A percentile compares a stretch with the other conserved stretches of the same genome.
Conservation (phyloP, 306 rosid genomes). For the Parietaria judaica region DNA sequence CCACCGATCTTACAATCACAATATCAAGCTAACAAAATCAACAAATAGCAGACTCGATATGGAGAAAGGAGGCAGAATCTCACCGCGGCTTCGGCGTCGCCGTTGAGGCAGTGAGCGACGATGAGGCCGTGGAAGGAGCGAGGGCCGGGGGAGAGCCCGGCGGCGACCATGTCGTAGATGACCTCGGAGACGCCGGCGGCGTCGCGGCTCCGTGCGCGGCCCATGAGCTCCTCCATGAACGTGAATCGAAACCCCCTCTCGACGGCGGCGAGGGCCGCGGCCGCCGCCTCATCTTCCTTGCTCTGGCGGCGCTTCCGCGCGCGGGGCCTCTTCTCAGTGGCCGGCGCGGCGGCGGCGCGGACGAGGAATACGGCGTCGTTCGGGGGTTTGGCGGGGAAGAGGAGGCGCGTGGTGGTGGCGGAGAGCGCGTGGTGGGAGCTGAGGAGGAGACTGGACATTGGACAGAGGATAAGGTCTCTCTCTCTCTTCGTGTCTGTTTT, state of each 20-base stretch:
- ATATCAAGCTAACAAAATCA: no score
- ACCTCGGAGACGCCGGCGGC: conserved; percentile 57
- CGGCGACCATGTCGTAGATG: conserved; percentile 90
- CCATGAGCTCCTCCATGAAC: conserved; percentile 97
- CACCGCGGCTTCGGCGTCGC: conserved; percentile 72
- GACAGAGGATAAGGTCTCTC: neutral
- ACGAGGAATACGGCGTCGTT: conserved; percentile 20
- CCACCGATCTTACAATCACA: no score
- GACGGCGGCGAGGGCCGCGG: conserved; percentile 23
- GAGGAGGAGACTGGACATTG: conserved; percentile 21
- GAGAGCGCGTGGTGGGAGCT: conserved; percentile 20
- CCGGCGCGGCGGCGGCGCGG: conserved; percentile 37
- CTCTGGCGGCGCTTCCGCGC: conserved; percentile 49
- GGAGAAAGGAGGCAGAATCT: neutral
- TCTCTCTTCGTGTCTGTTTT: neutral
- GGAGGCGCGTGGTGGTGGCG: conserved; percentile 22
- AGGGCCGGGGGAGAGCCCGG: conserved; percentile 86
- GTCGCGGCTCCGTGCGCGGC: conserved; percentile 63
- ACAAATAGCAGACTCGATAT: no score
- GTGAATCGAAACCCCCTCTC: conserved; percentile 74
- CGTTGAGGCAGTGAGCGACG: conserved; percentile 65
- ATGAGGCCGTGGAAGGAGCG: conserved; percentile 86
- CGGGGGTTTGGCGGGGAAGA: conserved; percentile 14
- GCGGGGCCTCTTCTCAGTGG: conserved; percentile 53
- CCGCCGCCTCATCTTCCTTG: conserved; percentile 33